These are phyloP conservation scores for Neurospora sublineolata DNA, from an alignment of 495 filamentous ascomycete genomes.

Conservation along the genomic window DNA sequence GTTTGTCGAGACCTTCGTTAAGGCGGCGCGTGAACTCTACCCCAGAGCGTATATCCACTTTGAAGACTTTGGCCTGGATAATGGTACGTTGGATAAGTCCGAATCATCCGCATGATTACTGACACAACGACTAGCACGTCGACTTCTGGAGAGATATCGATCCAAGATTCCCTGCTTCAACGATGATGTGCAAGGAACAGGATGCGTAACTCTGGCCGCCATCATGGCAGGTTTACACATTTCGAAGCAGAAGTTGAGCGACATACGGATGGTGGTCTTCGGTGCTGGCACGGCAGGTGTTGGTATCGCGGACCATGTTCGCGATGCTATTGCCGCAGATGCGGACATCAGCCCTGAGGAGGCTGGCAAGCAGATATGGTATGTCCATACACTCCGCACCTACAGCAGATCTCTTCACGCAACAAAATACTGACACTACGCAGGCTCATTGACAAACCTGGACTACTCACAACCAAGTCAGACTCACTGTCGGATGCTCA, in stretches of 20 bases:
- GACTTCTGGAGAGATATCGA: conserved; percentile 65
- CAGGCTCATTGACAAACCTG: conserved; percentile 79
- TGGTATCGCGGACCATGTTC: conserved; percentile 77
- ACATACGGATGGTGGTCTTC: conserved; percentile 62
- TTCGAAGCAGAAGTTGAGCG: conserved; percentile 50
- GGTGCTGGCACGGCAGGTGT: conserved; percentile 80
- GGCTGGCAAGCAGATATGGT: conserved; percentile 76
- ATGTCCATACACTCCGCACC: conserved; percentile 7
- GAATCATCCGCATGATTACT: background rate
- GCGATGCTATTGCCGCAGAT: conserved; percentile 64
- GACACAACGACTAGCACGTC: conserved; percentile 26
- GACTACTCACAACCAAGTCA: conserved; percentile 52
- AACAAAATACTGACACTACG: background rate
- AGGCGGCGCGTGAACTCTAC: conserved; percentile 52
- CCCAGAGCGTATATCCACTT: conserved; percentile 82
- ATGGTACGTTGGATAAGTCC: conserved; percentile 25
- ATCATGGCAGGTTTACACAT: conserved; percentile 65
- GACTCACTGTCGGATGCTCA: conserved; percentile 51
- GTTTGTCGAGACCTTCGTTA: conserved; percentile 66
- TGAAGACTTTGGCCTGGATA: conserved; percentile 47
- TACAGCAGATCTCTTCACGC: background rate
- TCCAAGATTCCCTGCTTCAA: conserved; percentile 74
- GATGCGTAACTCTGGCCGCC: conserved; percentile 74
- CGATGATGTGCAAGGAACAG: conserved; percentile 85
- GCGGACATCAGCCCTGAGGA: conserved; percentile 56